Percentiles rank a stretch among this genome's conserved stretches.
These are phyloP conservation scores for Cryptosporidium ryanae DNA, from an alignment of 169 alveolate genomes.

Conservation along the genomic window DNA sequence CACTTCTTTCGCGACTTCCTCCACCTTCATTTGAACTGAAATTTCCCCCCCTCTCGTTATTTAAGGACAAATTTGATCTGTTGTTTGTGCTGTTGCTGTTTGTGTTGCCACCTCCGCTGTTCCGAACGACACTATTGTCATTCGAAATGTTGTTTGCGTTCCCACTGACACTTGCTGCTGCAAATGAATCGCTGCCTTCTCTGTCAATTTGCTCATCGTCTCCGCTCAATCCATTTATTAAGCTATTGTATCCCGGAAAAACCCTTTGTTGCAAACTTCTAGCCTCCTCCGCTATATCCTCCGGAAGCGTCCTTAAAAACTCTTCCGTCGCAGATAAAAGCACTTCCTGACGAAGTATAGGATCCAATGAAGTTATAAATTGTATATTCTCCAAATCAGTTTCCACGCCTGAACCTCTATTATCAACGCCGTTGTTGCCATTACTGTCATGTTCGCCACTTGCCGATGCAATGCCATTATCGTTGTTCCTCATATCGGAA, in stretches of 20 bases:
- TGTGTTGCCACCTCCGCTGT: background rate
- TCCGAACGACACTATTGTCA: background rate
- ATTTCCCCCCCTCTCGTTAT: no score
- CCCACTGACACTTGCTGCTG: slow-evolving; percentile 1
- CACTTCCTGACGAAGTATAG: slow-evolving; percentile 84
- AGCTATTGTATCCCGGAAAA: slow-evolving; percentile 32
- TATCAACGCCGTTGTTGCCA: background rate
- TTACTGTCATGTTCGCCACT: background rate
- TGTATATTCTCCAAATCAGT: slow-evolving; percentile 82
- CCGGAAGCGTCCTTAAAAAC: slow-evolving; percentile 80
- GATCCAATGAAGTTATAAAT: slow-evolving; percentile 84
- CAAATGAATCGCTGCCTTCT: background rate
- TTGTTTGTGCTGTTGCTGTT: background rate
- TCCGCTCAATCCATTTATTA: slow-evolving; percentile 17
- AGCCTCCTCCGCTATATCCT: slow-evolving; percentile 83
- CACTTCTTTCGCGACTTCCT: no score
- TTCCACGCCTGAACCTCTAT: background rate
- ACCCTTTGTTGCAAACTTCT: slow-evolving; percentile 78
- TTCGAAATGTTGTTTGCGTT: background rate
- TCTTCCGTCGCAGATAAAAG: slow-evolving; percentile 83
- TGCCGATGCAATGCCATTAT: background rate
- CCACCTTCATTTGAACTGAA: no score
- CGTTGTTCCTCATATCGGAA: background rate
- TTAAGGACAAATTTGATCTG: background rate
- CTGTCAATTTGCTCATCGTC: background rate